Evolutionary conservation across 2,329 filamentous ascomycete genomes (phyloP), one percentile per base, ranked within the genome.

Genomic region (Penicillium capsulatum): DNA sequence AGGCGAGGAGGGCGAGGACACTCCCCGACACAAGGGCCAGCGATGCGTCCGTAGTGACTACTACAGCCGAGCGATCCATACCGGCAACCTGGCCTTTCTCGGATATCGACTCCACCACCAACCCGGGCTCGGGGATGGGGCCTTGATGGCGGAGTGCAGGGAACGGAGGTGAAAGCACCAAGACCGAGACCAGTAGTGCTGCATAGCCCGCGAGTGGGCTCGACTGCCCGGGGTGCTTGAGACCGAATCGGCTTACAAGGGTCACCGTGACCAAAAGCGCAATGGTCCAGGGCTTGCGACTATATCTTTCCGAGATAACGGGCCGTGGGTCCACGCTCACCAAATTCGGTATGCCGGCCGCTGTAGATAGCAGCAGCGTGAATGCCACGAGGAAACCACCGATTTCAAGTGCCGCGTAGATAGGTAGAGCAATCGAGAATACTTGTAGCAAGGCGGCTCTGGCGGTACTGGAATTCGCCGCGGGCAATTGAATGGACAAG

Each of bases 331-430:
- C 31, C n/a, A 34, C 31, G 13, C 34, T 36, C 4, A 56, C 27
- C 15, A 62, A 7, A 14, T 48, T 52, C 16, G 63, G 60, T 15
- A 79, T 42, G 6, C 71, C 72, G 10, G 71, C 68, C 6, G 72
- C 66, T 2, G 68, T 48, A 6, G 70, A 67, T 22, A 71, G 57
- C 30, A 79, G 59, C 17, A 80, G 47, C 2, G 72, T 47, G n/a
- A 79, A 59, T 8, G 73, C 73, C n/a, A 73, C 71, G 37, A 73
- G 64, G 40, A 72, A 67, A 9, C 73, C 75, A 7, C 76, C 77
- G 9, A 80, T 57, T 40, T 77, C 71, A 46, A 77, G 65, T 0
- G 73, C 59, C 7, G 77, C 74, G 53, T 77, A 80, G 51, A 78
- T 74, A 1, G 78, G 78, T 19, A 81, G 52, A 3, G 67, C 59